Percentiles rank a stretch among this genome's conserved stretches.
Evolutionary conservation across 345 rosid species (phyloP).

Genomic region (Trapa incisa): DNA sequence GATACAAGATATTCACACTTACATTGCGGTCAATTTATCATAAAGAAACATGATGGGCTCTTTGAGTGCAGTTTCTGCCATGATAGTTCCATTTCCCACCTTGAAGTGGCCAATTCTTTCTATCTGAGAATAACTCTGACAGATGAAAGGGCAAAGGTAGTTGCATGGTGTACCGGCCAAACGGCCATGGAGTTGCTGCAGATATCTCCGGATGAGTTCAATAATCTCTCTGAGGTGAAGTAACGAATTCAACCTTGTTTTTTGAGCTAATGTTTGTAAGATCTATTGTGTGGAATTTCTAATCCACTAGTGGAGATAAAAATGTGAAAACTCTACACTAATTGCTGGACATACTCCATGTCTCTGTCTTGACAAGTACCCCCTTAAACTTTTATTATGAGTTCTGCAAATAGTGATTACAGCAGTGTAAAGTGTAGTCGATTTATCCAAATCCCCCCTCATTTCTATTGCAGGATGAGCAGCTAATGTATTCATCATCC

Average conservation of each 20-base stretch:
- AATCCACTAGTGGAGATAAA: neutral
- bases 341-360: no score
- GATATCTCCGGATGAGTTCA: slow-evolving; percentile 78
- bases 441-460: neutral
- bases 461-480: slow-evolving; percentile 53
- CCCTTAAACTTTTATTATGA: neutral
- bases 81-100: slow-evolving; percentile 14
- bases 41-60: slow-evolving; percentile 25
- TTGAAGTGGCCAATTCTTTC: slow-evolving; percentile 50
- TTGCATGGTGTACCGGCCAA: slow-evolving; percentile 73
- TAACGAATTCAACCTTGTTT: neutral
- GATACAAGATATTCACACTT: slow-evolving; percentile 46
- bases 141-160: slow-evolving; percentile 42
- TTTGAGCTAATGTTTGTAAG: neutral
- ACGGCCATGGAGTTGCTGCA: slow-evolving; percentile 82
- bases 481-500: slow-evolving; percentile 68
- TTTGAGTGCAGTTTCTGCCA: slow-evolving; percentile 60
- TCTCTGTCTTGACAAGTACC: neutral
- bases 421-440: neutral
- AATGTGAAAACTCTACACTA: no score
- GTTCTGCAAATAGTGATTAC: neutral
- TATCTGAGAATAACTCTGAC: slow-evolving; percentile 58
- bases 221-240: slow-evolving; percentile 70
- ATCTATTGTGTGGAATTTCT: neutral
- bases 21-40: slow-evolving; percentile 55